Conservation (phyloP, 2,329 filamentous ascomycete genomes). For the Neofusicoccum kwambonambiense region DNA sequence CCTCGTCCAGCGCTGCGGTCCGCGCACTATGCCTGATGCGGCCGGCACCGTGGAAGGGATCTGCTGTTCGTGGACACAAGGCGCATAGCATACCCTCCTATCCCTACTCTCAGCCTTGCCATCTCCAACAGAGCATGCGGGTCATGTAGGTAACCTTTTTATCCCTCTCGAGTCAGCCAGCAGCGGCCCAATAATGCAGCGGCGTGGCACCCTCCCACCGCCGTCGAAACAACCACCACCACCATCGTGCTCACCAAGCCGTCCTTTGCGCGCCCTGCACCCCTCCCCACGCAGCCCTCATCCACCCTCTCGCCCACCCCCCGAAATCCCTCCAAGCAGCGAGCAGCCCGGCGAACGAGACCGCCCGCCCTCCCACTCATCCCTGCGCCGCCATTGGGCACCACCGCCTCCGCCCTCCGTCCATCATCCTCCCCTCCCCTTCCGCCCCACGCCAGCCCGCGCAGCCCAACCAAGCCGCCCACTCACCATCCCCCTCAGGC, state of each 20-base stretch:
- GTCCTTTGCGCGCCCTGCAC: too few relatives aligned
- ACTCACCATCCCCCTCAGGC: neutral
- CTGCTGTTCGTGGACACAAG: too few relatives aligned
- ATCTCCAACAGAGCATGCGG: neutral
- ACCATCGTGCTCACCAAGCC: too few relatives aligned
- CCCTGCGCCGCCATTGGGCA: neutral
- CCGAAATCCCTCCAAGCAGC: too few relatives aligned
- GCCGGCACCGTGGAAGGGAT: too few relatives aligned
- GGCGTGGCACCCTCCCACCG: too few relatives aligned
- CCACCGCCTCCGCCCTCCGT: neutral
- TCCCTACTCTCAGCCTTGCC: slow-evolving; percentile 17
- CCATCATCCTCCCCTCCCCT: neutral
- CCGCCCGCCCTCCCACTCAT: too few relatives aligned
- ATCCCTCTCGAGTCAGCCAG: neutral
- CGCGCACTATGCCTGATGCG: neutral
- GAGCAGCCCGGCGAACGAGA: too few relatives aligned
- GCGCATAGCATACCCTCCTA: slow-evolving; percentile 1
- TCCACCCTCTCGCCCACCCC: too few relatives aligned
- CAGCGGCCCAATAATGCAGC: neutral
- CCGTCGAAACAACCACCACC: too few relatives aligned
- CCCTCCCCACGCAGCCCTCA: too few relatives aligned
- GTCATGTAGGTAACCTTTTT: neutral
- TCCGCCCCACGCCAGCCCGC: neutral
- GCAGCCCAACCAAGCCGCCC: too few relatives aligned
- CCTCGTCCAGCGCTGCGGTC: neutral